Percentiles rank a stretch among this genome's conserved stretches.
These are phyloP conservation scores for Aspergillus sp. DNA, from an alignment of 2,329 filamentous ascomycete genomes.

Conservation along the genomic window DNA sequence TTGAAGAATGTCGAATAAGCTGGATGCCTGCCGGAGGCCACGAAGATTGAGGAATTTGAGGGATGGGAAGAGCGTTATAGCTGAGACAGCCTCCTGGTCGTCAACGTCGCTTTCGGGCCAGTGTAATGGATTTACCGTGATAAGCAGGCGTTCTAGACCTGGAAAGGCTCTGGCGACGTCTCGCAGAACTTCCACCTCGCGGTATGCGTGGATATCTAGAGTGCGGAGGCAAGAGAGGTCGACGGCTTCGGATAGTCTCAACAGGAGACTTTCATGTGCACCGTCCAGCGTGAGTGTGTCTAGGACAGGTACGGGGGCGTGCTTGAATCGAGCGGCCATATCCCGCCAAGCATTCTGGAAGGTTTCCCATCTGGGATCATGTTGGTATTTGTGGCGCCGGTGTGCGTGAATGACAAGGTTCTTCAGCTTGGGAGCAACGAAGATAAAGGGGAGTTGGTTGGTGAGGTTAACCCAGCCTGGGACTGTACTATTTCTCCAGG, in stretches of 20 bases:
- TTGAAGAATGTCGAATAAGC: neutral
- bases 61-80: neutral
- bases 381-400: neutral
- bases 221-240: neutral
- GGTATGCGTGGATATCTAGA: neutral
- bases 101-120: neutral
- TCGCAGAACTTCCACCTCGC: neutral
- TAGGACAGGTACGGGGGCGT: neutral
- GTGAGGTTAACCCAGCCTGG: neutral
- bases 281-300: neutral
- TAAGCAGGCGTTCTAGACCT: neutral
- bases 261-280: neutral
- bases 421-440: neutral
- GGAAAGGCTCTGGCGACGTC: neutral
- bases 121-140: neutral
- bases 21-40: neutral
- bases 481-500: neutral
- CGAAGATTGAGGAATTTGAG: conserved; percentile 1
- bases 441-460: neutral
- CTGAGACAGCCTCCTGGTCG: neutral
- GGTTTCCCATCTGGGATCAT: neutral
- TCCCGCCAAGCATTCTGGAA: neutral
- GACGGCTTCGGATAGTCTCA: neutral
- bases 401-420: neutral
- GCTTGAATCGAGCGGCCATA: neutral